These are phyloP conservation scores for Marsdenia floribunda DNA, from an alignment of 257 asterid species.

Conservation along the genomic window DNA sequence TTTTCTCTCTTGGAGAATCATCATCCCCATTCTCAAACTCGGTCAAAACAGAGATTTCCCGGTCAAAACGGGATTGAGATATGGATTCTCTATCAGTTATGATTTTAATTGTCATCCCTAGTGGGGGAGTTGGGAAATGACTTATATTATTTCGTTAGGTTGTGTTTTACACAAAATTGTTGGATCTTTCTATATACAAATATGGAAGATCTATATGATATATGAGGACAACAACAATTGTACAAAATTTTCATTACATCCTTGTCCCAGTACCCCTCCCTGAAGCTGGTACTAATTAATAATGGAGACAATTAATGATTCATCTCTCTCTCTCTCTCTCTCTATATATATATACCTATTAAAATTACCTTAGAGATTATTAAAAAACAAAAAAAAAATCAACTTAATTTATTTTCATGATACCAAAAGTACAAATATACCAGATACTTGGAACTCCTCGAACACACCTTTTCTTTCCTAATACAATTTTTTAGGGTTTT, in stretches of 20 bases:
- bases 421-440: not conserved
- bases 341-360: not conserved
- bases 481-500: not conserved
- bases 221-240: not conserved
- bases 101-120: no score
- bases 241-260: not conserved
- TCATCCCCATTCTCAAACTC: no score
- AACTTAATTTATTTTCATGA: no score
- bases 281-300: no score
- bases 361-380: not conserved
- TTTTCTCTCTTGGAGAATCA: no score
- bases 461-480: not conserved
- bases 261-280: not conserved
- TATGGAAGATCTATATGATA: no score
- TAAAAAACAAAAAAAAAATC: not conserved
- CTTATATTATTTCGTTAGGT: not conserved
- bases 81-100: no score
- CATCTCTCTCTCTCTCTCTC: no score
- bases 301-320: not conserved
- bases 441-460: not conserved
- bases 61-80: no score
- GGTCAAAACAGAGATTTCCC: no score
- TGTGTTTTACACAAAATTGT: not conserved
- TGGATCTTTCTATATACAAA: no score
- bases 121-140: no score